Evolutionary conservation across 164 flowering plant genomes (phyloP).

Genomic region (Cinnamomum micranthum): DNA sequence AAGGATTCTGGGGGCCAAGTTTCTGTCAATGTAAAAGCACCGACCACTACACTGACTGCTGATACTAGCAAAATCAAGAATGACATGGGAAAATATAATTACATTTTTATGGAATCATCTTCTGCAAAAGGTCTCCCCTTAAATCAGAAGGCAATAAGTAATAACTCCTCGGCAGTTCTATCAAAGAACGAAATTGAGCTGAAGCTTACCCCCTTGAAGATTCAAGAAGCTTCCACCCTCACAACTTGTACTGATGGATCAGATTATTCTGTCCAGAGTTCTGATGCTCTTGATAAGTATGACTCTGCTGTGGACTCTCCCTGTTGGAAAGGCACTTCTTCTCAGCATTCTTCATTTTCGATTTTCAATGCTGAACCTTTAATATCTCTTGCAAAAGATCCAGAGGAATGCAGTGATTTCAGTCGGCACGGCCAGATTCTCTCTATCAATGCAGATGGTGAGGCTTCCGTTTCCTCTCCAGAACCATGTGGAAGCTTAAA

Average conservation of each 20-base stretch:
- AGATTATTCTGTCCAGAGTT: constrained; percentile 21
- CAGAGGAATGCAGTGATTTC: constrained; percentile 17
- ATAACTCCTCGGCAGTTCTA: constrained; percentile 9
- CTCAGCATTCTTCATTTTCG: constrained; percentile 27
- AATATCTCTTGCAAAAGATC: constrained; percentile 10
- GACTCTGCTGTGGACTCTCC: constrained; percentile 64
- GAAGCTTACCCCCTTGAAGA: constrained; percentile 14
- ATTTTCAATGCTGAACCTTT: constrained; percentile 22
- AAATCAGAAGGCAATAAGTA: constrained; percentile 12
- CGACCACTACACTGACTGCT: constrained; percentile 1
- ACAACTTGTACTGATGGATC: constrained; percentile 18
- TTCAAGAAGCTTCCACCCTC: constrained; percentile 12
- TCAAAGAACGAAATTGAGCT: constrained; percentile 13
- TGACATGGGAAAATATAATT: constrained; percentile 16
- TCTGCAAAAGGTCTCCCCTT: constrained; percentile 13
- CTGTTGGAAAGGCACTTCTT: constrained; percentile 72
- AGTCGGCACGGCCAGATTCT: constrained; percentile 15
- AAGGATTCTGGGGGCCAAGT: constrained; percentile 5
- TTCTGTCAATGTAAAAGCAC: constrained; percentile 5
- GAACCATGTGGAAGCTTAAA: neutral
- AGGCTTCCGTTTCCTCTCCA: constrained; percentile 13
- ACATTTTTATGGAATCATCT: constrained; percentile 5
- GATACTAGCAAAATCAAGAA: constrained; percentile 14
- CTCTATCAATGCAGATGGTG: constrained; percentile 16
- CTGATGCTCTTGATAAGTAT: constrained; percentile 35